Evolutionary conservation across 2,329 filamentous ascomycete species (phyloP).

Genomic region (Ophiocordyceps sinensis): DNA sequence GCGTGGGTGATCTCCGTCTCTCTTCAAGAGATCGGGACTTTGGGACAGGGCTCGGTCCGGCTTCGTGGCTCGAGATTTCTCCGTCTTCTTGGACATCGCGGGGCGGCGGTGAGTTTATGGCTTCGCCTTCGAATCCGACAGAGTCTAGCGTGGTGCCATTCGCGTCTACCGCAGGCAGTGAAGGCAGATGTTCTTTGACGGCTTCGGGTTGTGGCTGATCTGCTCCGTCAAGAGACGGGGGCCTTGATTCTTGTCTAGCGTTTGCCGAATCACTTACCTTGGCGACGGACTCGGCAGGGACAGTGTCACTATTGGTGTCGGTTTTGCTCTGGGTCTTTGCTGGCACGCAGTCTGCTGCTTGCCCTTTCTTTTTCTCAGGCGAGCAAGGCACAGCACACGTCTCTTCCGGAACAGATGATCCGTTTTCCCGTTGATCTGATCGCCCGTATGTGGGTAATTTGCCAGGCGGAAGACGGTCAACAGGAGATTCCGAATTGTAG

Average conservation of each 20-base stretch:
- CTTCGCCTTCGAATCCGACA: background rate
- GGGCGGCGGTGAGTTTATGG: background rate
- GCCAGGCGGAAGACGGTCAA: background rate
- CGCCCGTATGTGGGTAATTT: background rate
- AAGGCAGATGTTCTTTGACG: background rate
- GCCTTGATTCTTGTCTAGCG: too few species aligned
- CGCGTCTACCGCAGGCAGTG: background rate
- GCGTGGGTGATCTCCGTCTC: background rate
- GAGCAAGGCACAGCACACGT: background rate
- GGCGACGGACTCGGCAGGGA: too few species aligned
- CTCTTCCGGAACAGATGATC: background rate
- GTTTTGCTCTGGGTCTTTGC: too few species aligned
- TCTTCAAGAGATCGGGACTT: background rate
- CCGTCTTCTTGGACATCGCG: conserved; percentile 1
- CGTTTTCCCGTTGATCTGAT: background rate
- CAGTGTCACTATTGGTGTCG: background rate
- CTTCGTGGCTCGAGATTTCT: conserved; percentile 1
- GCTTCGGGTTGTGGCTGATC: too few species aligned
- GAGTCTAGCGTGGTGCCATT: background rate
- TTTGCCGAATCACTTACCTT: too few species aligned
- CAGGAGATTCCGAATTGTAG: background rate
- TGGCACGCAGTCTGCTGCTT: background rate
- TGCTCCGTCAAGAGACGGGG: too few species aligned
- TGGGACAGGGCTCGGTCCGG: background rate
- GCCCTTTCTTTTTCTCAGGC: background rate